phyloP scores from a whole-genome alignment of 1,284 basidiomycete genomes.

The Ustanciosporium gigantosporum region DNA sequence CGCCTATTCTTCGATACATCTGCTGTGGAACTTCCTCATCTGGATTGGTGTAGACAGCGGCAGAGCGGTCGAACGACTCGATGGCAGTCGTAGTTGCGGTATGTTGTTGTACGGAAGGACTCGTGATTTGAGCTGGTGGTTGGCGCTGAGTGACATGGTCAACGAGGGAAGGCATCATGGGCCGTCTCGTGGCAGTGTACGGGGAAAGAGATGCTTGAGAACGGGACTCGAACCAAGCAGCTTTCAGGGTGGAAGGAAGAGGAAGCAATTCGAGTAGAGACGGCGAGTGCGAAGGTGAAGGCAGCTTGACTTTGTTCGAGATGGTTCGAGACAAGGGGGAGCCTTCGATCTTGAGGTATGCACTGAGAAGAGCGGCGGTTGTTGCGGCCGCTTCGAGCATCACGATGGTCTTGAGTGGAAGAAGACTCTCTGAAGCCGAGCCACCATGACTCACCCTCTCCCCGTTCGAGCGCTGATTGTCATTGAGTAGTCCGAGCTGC shows the following conservation, averaged over 20 bases:
- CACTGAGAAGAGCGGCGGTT: constrained; percentile 19
- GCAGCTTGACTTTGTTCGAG: constrained; percentile 14
- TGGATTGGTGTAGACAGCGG: too few relatives aligned
- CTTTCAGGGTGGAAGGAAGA: constrained; percentile 11
- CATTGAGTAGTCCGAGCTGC: constrained; percentile 7
- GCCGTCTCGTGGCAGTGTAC: constrained; percentile 10
- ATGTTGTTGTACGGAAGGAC: too few relatives aligned
- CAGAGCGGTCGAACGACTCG: too few relatives aligned
- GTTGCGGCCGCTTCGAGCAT: constrained; percentile 19
- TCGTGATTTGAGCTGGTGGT: too few relatives aligned
- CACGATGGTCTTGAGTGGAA: constrained; percentile 18
- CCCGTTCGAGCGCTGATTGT: not conserved
- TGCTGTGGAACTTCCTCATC: constrained; percentile 11
- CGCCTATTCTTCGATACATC: constrained; percentile 16
- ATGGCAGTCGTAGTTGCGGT: too few relatives aligned
- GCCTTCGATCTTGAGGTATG: constrained; percentile 24
- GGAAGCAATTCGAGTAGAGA: constrained; percentile 24
- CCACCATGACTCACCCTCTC: too few relatives aligned
- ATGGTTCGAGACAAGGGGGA: constrained; percentile 12
- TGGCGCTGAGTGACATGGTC: not conserved
- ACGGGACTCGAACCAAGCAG: constrained; percentile 11
- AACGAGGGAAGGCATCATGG: constrained; percentile 28
- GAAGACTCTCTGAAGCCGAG: constrained; percentile 9
- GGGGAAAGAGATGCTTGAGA: constrained; percentile 1
- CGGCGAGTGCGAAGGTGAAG: constrained; percentile 40